Evolutionary conservation across 768 basidiomycete species (phyloP), one percentile per base, ranked within the genome.

Genomic region (Botryobasidium botryosum): DNA sequence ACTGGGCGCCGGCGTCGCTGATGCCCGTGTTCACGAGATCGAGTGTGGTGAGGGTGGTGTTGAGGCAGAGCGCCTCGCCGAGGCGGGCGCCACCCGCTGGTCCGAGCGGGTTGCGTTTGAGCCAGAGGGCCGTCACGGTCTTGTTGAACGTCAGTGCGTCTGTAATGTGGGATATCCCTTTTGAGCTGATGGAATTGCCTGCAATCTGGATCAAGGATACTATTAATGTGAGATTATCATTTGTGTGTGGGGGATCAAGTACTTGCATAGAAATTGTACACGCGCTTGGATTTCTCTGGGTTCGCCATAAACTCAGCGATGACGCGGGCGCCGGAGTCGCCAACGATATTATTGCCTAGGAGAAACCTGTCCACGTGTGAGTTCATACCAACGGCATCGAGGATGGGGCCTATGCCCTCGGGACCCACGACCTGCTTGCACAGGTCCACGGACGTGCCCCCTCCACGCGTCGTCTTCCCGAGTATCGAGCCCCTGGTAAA

Each of bases 21-120:
- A 51, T 28, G 15, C 46, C 46, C n/a, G 50, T 51, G 43, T 48
- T 51, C 33, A 49, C 50, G 28, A 51, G 42, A 21, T 51, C 50
- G 17, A 51, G 48, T 12, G 46, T 45, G 31, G 48, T 33, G 10
- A 51, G 43, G n/a, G 44, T 40, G 1, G 36, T 45, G 26, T 51
- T 51, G 3, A 27, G 18, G 20, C 33, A 21, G 15, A 51, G 42
- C 50, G 49, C 49, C 18, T 15, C 17, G 20, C 48, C 36, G 15
- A 51, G 17, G 28, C 35, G 25, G 5, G n/a, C 18, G 6, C 42
- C 48, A 20, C 50, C 50, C 6, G 25, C 38, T n/a, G 50, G 41
- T 7, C 50, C 49, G 26, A 51, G 43, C n/a, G 44, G 44, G 35
- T 51, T 51, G 24, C 50, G 46, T 35, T 51, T 51, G 15, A 51